These are phyloP conservation scores for Ophiosphaerella narmari DNA, from an alignment of 2,329 filamentous ascomycete genomes.

Conservation along the genomic window DNA sequence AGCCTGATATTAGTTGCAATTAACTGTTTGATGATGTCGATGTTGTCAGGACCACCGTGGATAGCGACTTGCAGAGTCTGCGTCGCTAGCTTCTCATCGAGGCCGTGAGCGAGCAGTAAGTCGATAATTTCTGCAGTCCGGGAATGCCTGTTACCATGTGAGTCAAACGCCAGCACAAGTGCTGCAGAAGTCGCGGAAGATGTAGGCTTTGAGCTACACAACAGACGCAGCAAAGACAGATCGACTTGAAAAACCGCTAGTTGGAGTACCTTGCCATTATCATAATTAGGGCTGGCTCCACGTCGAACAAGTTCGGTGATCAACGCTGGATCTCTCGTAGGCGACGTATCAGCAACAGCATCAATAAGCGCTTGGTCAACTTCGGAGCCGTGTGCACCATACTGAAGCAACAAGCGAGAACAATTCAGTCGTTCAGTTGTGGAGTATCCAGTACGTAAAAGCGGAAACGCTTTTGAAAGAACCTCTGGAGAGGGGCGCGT, in stretches of 20 bases:
- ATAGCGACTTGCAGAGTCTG: conserved; percentile 33
- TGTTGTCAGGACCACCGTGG: conserved; percentile 33
- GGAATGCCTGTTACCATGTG: conserved; percentile 26
- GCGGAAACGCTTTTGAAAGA: conserved; percentile 29
- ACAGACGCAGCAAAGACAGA: conserved; percentile 27
- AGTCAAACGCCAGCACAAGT: conserved; percentile 35
- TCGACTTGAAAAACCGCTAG: conserved; percentile 38
- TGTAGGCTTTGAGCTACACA: conserved; percentile 29
- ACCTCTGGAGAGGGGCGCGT: conserved; percentile 24
- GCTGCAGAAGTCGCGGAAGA: conserved; percentile 26
- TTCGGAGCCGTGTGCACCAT: conserved; percentile 32
- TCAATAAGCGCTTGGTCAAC: conserved; percentile 38
- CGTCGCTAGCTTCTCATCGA: conserved; percentile 28
- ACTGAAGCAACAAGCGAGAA: conserved; percentile 26
- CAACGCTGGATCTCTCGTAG: conserved; percentile 27
- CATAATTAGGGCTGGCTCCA: conserved; percentile 30
- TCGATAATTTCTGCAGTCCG: conserved; percentile 33
- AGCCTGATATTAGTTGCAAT: conserved; percentile 28
- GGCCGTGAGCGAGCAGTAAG: conserved; percentile 27
- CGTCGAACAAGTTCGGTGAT: conserved; percentile 32
- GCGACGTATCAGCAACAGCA: conserved; percentile 31
- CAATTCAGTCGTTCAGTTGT: conserved; percentile 27
- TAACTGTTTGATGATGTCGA: conserved; percentile 38
- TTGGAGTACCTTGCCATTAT: conserved; percentile 29
- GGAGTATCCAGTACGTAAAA: conserved; percentile 24